phyloP scores from a whole-genome alignment of 768 basidiomycete genomes.

The Lentinula sp. region DNA sequence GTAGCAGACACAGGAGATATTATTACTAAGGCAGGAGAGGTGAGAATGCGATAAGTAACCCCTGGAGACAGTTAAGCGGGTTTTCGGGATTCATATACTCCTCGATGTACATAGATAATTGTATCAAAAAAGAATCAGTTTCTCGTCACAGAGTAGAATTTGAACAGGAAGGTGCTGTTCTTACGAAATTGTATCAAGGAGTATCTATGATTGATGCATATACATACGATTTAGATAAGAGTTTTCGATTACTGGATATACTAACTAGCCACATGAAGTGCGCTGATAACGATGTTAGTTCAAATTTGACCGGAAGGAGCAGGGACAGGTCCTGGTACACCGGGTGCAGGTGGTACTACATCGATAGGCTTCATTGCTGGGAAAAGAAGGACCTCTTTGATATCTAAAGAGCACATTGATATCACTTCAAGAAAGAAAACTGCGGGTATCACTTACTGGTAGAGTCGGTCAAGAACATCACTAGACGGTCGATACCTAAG shows the following conservation, averaged over 20 bases:
- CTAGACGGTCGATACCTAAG: slow-evolving; percentile 89
- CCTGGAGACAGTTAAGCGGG: not conserved
- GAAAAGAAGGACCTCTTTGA: slow-evolving; percentile 96
- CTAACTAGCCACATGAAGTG: not conserved
- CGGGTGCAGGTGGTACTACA: slow-evolving; percentile 26
- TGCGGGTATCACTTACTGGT: slow-evolving; percentile 51
- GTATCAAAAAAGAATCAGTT: not conserved
- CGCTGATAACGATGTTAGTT: not conserved
- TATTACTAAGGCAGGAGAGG: not conserved
- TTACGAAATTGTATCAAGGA: no score
- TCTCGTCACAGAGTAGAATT: not conserved
- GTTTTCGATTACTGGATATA: not conserved
- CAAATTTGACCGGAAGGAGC: slow-evolving; percentile 1
- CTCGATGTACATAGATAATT: not conserved
- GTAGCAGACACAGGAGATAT: not conserved
- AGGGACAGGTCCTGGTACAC: slow-evolving; percentile 3
- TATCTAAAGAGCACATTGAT: slow-evolving; percentile 43
- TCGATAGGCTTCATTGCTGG: slow-evolving; percentile 93
- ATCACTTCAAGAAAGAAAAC: not conserved
- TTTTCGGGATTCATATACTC: not conserved
- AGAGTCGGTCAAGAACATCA: slow-evolving; percentile 99
- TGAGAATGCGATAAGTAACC: not conserved
- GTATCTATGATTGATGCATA: no score
- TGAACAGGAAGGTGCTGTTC: no score
- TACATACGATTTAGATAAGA: no score